These are phyloP conservation scores for Talaromyces ruber DNA, from an alignment of 495 filamentous ascomycete species.

Conservation along the genomic window DNA sequence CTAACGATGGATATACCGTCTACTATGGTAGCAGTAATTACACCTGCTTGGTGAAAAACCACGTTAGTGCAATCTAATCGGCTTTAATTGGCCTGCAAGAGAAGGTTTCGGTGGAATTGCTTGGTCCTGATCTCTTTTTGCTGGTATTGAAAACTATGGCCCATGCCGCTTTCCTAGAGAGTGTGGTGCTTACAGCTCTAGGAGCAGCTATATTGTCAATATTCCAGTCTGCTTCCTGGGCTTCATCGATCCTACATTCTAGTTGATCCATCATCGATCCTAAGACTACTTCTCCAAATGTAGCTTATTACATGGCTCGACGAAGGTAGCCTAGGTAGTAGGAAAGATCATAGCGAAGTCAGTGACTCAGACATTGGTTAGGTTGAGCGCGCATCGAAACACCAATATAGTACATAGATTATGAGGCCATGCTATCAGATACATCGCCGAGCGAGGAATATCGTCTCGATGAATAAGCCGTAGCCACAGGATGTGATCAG, in stretches of 20 bases:
- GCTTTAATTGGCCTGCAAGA: not conserved
- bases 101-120: not conserved
- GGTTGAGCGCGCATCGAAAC: not conserved
- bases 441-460: not conserved
- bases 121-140: not conserved
- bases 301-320: not conserved
- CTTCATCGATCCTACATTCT: no score
- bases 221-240: no score
- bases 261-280: no score
- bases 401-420: not conserved
- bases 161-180: no score
- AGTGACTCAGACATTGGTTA: not conserved
- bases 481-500: not conserved
- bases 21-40: conserved; percentile 48
- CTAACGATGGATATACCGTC: conserved; percentile 55
- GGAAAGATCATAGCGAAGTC: not conserved
- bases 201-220: no score
- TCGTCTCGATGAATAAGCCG: not conserved
- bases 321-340: not conserved
- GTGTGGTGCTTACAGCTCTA: no score
- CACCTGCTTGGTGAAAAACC: conserved; percentile 48
- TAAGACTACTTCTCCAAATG: no score
- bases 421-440: not conserved
- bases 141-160: not conserved
- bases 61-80: conserved; percentile 38